phyloP scores from a whole-genome alignment of 1,284 basidiomycete genomes.

The Tilletia setariae region DNA sequence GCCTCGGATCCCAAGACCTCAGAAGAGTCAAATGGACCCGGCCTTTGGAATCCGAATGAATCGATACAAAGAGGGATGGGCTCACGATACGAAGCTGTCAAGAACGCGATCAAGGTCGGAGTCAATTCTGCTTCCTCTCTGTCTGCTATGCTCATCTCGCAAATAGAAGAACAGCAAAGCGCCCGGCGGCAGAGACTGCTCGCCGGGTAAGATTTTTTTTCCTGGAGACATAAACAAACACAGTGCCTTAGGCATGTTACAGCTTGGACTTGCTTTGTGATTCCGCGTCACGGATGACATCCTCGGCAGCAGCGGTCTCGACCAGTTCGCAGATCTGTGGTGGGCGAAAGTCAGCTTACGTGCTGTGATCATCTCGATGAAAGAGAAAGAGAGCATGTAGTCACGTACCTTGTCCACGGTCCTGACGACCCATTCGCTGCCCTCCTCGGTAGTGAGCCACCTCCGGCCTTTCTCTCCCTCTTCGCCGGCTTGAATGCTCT shows the following conservation, averaged over 20 bases:
- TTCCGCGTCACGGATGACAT: neutral
- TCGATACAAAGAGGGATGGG: slow-evolving; percentile 14
- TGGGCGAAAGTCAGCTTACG: neutral
- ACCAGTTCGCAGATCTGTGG: slow-evolving; percentile 14
- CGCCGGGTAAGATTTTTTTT: neutral
- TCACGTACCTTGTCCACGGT: slow-evolving; percentile 66
- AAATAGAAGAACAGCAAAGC: slow-evolving; percentile 14
- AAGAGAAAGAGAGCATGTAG: neutral
- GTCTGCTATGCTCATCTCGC: neutral
- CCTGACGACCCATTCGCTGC: slow-evolving; percentile 84
- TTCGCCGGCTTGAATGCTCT: slow-evolving; percentile 54
- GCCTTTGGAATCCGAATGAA: neutral
- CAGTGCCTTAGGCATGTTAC: neutral
- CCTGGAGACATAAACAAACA: too few relatives aligned
- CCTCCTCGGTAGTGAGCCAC: slow-evolving; percentile 85
- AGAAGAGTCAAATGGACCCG: neutral
- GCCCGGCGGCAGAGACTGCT: neutral
- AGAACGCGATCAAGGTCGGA: slow-evolving; percentile 13
- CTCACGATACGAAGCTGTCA: slow-evolving; percentile 8
- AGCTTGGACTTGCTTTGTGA: neutral
- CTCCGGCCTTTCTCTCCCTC: slow-evolving; percentile 61
- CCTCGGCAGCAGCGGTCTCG: slow-evolving; percentile 11
- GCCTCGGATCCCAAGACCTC: neutral
- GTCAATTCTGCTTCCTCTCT: slow-evolving; percentile 4
- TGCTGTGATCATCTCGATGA: neutral